phyloP scores from a whole-genome alignment of 768 basidiomycete genomes.

The Auricularia heimuer region DNA sequence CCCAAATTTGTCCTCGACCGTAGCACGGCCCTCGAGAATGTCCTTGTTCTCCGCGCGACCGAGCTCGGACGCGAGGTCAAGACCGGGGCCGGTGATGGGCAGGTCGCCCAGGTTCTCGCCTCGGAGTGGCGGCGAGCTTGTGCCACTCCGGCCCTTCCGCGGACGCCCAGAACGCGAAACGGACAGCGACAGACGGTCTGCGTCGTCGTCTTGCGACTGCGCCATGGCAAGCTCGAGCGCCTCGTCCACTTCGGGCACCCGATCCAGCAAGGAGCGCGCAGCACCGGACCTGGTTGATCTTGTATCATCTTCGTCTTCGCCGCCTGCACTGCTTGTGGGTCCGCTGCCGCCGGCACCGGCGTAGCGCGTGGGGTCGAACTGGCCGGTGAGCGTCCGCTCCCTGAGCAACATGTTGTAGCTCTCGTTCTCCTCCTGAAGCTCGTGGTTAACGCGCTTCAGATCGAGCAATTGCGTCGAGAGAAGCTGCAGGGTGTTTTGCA shows the following conservation, averaged over 20 bases:
- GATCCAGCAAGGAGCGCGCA: constrained; percentile 34
- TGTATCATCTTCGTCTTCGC: constrained; percentile 22
- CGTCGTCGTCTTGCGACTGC: not conserved
- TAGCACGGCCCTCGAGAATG: constrained; percentile 41
- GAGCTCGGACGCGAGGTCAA: constrained; percentile 85
- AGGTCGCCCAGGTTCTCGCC: constrained; percentile 82
- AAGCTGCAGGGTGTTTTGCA: constrained; percentile 77
- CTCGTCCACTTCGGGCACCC: constrained; percentile 16
- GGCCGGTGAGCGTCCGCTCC: constrained; percentile 85
- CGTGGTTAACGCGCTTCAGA: constrained; percentile 77
- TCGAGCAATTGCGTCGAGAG: constrained; percentile 79
- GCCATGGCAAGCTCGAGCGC: not conserved
- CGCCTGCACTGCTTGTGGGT: constrained; percentile 28
- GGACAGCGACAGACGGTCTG: not conserved
- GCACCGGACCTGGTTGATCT: constrained; percentile 18
- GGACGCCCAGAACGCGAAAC: not conserved
- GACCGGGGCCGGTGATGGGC: constrained; percentile 79
- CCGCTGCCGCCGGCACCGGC: constrained; percentile 30
- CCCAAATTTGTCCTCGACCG: constrained; percentile 41
- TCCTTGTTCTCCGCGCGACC: constrained; percentile 88
- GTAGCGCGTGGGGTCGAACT: constrained; percentile 67
- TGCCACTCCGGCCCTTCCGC: not conserved
- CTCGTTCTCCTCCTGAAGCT: constrained; percentile 92
- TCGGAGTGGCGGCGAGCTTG: constrained; percentile 28
- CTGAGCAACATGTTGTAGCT: constrained; percentile 89